Conservation (phyloP, 192 early-diverging fungal species). For the Jimgerdemannia lactiflua region DNA sequence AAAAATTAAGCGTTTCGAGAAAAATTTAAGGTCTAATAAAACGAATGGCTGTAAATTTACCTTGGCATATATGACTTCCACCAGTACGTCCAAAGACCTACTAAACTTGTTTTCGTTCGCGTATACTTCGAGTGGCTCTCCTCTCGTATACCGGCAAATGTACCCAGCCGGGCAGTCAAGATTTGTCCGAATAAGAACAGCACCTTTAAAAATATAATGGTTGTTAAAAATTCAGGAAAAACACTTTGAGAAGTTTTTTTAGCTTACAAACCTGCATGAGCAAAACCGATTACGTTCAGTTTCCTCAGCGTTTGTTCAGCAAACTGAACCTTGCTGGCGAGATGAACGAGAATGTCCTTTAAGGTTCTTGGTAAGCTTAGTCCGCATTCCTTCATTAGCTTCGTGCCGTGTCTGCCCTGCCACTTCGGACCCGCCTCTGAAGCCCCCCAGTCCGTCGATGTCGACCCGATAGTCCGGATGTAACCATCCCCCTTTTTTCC, state of each 20-base stretch:
- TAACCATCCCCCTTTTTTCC: slow-evolving; percentile 22
- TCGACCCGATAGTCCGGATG: slow-evolving; percentile 16
- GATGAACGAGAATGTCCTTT: slow-evolving; percentile 18
- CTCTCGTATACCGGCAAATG: slow-evolving; percentile 18
- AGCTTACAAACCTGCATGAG: slow-evolving; percentile 16
- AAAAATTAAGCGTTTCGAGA: too few relatives aligned
- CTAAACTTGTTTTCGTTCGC: slow-evolving; percentile 17
- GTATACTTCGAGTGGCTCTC: slow-evolving; percentile 20
- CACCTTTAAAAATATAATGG: slow-evolving; percentile 21
- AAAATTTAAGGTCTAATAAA: too few relatives aligned
- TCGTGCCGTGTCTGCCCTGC: slow-evolving; percentile 16
- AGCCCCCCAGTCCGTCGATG: slow-evolving; percentile 17
- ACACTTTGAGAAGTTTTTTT: slow-evolving; percentile 3
- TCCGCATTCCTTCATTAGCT: slow-evolving; percentile 19
- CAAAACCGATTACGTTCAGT: slow-evolving; percentile 16
- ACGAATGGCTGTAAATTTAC: slow-evolving; percentile 8
- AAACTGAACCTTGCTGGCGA: slow-evolving; percentile 17
- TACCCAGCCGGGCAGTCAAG: slow-evolving; percentile 23
- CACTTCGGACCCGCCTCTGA: slow-evolving; percentile 19
- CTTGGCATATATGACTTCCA: slow-evolving; percentile 22
- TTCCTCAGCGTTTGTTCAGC: slow-evolving; percentile 21
- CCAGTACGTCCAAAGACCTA: slow-evolving; percentile 18
- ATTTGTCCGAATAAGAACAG: slow-evolving; percentile 19
- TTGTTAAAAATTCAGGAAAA: slow-evolving; percentile 18
- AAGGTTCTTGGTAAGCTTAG: slow-evolving; percentile 20